These are phyloP conservation scores for Geoglossum cookeanum DNA, from an alignment of 2,329 filamentous ascomycete species.

Conservation along the genomic window DNA sequence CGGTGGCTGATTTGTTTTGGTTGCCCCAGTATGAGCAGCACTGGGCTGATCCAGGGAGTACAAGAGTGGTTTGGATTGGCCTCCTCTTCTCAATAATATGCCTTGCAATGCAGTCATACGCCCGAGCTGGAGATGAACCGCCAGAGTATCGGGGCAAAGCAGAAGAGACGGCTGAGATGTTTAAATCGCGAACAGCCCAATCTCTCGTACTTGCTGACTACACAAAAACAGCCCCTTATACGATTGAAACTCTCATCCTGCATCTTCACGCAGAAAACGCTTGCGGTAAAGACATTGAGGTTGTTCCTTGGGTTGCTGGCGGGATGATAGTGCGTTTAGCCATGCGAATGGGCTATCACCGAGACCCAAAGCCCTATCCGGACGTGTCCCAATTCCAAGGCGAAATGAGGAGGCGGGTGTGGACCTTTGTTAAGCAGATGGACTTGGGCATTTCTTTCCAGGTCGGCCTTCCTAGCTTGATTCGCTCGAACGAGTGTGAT, in stretches of 20 bases:
- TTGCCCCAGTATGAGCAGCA: slow-evolving; percentile 37
- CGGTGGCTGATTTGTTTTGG: slow-evolving; percentile 23
- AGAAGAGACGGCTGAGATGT: slow-evolving; percentile 30
- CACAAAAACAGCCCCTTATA: slow-evolving; percentile 53
- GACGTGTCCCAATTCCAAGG: slow-evolving; percentile 54
- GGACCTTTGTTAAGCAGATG: slow-evolving; percentile 52
- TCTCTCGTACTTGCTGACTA: slow-evolving; percentile 60
- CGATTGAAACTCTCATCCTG: slow-evolving; percentile 59
- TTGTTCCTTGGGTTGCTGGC: slow-evolving; percentile 41
- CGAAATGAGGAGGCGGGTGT: slow-evolving; percentile 51
- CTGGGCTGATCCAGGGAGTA: slow-evolving; percentile 55
- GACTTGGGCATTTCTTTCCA: slow-evolving; percentile 67
- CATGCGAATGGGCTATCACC: slow-evolving; percentile 60
- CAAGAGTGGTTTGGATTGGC: slow-evolving; percentile 60
- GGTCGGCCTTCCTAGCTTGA: slow-evolving; percentile 41
- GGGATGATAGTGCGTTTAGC: slow-evolving; percentile 41
- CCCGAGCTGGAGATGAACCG: slow-evolving; percentile 62
- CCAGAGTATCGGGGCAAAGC: slow-evolving; percentile 54
- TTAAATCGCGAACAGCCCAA: slow-evolving; percentile 55
- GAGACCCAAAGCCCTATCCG: slow-evolving; percentile 57
- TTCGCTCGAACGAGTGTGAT: slow-evolving; percentile 56
- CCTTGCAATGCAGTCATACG: slow-evolving; percentile 59
- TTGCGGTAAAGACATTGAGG: slow-evolving; percentile 52
- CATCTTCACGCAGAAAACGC: slow-evolving; percentile 62
- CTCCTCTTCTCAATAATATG: slow-evolving; percentile 59